Base-by-base conservation (phyloP, 2,329 filamentous ascomycete species). In the Cryphonectria japonica region DNA sequence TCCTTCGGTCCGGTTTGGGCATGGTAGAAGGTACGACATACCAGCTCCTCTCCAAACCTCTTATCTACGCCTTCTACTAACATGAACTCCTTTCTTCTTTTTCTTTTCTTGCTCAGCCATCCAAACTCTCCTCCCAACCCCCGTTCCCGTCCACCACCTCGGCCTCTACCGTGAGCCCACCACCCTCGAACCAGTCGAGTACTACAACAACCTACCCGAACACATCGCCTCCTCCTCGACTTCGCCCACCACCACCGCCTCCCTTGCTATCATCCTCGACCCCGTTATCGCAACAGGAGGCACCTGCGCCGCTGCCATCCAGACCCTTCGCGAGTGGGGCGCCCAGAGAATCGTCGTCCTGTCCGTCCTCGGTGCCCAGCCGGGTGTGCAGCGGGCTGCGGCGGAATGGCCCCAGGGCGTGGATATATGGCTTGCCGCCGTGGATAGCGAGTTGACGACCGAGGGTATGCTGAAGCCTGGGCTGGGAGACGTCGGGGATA, bases 181-280 rank as follows among this genome's bases (percentile, higher is more conserved):
- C 70, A 95, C 93, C 61, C 90, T 98, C 70, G 90, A 94, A 77
- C 94, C 95, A 3, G 95, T 98, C 71, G 95, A 97, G 83, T 97
- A 98, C 87, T 98, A 98, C 88, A 98, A 98, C 86, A 97, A 97
- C 82, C 90, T 98, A 29, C 94, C 94, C 50, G 91, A 93, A 82
- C 92, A 93, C 82, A 79, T 85, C 54, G 13, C 78, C 61, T 75
- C 79, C 54, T 79, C 81, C 46, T 78, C 82, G 34, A 34, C 34
- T 80, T 39, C 37, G 37, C 26, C 26, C 26, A 50, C 19, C 6
- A 11, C 46, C 22, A 50, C 46, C 46, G 46, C 66, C 52, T 76
- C 79, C 60, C 83, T 83, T 61, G 85, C 94, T 71, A 92, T 98
- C 78, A 85, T 98, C 69, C 88, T 97, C 64, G 95, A 98, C 79